Evolutionary conservation across 1,139 yeast species (phyloP), one percentile per base, ranked within the genome.

Genomic region (Sugiyamaella novakii): DNA sequence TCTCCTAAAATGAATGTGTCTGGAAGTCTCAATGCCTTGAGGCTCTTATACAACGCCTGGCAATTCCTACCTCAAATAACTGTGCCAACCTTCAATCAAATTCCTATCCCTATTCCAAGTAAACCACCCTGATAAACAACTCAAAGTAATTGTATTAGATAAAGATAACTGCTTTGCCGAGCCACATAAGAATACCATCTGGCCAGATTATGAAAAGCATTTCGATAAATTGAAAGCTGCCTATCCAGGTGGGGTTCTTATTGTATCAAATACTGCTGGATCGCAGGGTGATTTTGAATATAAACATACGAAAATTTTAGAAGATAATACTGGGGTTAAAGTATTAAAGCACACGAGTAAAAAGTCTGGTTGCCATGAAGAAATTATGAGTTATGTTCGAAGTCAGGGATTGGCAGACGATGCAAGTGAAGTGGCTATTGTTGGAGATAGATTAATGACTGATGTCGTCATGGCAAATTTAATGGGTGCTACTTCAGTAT

Each of bases 221-320:
- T 88, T 95, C 94, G 68, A 72, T 4, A 61, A 65, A 25, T 72
- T 91, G 47, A 74, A 76, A 43, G 59, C 65, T 5, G 61, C 68
- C 2, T 88, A 84, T 59, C 91, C 95, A 0, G 80, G 75, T 31
- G 74, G 75, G 22, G 64, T 91, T 18, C 71, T 89, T 28, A 85
- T 92, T 31, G 97, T 92, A 3, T 86, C 96, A 60, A 92, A 92
- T 63, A 87, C 96, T 0, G 96, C 98, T 0, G 98, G 98, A 0
- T 87, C 97, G 1, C 74, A 77, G 50, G 95, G 83, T 58, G 97
- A 91, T 61, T 60, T 59, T 1, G 75, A 72, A 41, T 77, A 80
- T 56, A 54, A 55, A n/a, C 85, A 85, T 61, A 97, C 97, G 0
- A 50, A 61, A 22, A 62, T 69, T n/a, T 67, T 91, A 22, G 95